Conservation (phyloP, 2,329 filamentous ascomycete genomes). For the Paracamarosporium sp. region DNA sequence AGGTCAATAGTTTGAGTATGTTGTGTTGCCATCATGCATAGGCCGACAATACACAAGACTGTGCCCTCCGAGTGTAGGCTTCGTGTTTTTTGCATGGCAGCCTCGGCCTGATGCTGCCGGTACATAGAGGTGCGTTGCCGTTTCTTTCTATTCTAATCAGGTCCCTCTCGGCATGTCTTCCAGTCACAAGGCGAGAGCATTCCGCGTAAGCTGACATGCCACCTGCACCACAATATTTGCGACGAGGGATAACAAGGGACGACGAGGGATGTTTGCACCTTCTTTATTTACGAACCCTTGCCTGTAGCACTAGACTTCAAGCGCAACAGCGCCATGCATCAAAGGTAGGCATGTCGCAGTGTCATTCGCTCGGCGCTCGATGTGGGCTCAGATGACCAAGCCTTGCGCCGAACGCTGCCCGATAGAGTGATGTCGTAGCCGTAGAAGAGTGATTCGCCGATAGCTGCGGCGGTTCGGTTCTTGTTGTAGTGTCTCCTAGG, state of each 20-base stretch:
- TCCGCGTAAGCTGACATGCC: neutral
- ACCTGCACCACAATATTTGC: neutral
- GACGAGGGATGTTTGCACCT: too few relatives aligned
- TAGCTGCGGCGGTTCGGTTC: neutral
- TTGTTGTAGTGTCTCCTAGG: neutral
- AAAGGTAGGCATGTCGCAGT: neutral
- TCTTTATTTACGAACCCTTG: neutral
- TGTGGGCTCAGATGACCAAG: neutral
- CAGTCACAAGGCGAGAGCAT: neutral
- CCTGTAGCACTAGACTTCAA: neutral
- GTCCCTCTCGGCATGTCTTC: neutral
- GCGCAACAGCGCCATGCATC: neutral
- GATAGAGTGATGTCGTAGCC: neutral
- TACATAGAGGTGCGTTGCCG: constrained; percentile 1
- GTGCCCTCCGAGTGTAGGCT: neutral
- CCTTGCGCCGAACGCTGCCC: neutral
- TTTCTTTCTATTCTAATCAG: neutral
- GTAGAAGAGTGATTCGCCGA: neutral
- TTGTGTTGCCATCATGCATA: neutral
- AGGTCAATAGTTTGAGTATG: neutral
- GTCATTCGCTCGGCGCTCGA: neutral
- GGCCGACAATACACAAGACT: neutral
- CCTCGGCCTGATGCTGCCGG: neutral
- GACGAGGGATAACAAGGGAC: neutral
- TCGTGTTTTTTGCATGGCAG: neutral